phyloP scores from a whole-genome alignment of 2,329 filamentous ascomycete genomes.

The Fonsecaea monophora region DNA sequence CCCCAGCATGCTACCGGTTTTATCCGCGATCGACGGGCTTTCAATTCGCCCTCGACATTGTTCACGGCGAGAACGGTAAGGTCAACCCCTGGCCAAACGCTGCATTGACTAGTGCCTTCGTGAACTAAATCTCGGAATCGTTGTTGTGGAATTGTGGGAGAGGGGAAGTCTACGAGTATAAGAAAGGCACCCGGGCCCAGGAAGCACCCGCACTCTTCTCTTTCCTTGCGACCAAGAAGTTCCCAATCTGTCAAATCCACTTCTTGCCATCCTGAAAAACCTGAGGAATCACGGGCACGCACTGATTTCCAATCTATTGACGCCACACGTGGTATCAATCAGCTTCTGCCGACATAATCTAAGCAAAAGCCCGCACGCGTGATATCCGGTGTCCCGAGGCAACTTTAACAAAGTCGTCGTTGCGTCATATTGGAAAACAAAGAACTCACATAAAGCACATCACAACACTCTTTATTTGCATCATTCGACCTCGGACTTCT shows the following conservation, averaged over 20 bases:
- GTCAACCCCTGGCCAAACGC: not conserved
- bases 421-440: conserved; percentile 32
- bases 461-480: conserved; percentile 15
- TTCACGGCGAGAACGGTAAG: not conserved
- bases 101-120: conserved; percentile 25
- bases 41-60: conserved; percentile 22
- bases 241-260: not conserved
- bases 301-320: conserved; percentile 18
- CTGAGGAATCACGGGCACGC: conserved; percentile 10
- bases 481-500: not conserved
- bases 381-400: conserved; percentile 27
- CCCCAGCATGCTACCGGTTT: conserved; percentile 27
- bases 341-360: conserved; percentile 11
- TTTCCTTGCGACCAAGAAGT: not conserved
- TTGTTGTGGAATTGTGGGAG: conserved; percentile 3
- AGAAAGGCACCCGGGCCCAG: conserved; percentile 19
- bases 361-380: conserved; percentile 23
- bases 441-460: conserved; percentile 29
- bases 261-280: conserved; percentile 10
- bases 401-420: conserved; percentile 24
- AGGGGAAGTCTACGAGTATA: conserved; percentile 23
- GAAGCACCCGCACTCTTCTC: conserved; percentile 6
- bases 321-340: conserved; percentile 19
- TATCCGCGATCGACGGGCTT: conserved; percentile 29
- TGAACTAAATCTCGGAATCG: conserved; percentile 17